Percentiles rank a stretch among this genome's conserved stretches.
phyloP scores from a whole-genome alignment of 345 rosid species.

The Linum lewisii region DNA sequence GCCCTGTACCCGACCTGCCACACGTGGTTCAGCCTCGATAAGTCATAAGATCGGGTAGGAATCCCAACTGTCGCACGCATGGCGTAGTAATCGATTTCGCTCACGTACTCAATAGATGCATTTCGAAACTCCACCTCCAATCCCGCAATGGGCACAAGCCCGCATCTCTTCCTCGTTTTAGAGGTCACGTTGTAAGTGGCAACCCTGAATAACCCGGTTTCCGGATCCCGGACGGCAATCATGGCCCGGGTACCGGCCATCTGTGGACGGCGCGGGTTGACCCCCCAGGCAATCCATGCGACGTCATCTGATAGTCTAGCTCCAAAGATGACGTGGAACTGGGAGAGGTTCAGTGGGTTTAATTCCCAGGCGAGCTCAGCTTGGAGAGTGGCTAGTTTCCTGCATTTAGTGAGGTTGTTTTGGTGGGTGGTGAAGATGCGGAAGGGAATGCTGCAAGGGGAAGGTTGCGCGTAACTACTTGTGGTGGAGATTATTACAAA shows the following conservation, averaged over 20 bases:
- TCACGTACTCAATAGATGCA: not conserved
- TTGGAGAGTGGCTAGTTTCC: conserved; percentile 21
- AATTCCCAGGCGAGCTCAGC: conserved; percentile 30
- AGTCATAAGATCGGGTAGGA: conserved; percentile 17
- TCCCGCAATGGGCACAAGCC: not conserved
- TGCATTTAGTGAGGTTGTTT: not conserved
- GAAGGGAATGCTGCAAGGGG: not conserved
- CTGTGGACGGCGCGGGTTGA: conserved; percentile 31
- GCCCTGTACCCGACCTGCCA: conserved; percentile 41
- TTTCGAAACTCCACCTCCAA: conserved; percentile 1
- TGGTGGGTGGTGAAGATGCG: not conserved
- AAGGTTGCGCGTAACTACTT: not conserved
- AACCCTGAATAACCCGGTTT: not conserved
- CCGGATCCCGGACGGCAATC: conserved; percentile 23
- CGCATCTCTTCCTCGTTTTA: not conserved
- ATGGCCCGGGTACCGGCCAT: conserved; percentile 56
- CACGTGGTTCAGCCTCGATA: conserved; percentile 31
- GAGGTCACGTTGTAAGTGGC: not conserved
- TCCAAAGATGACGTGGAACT: conserved; percentile 27
- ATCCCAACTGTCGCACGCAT: conserved; percentile 25
- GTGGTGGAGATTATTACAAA: not conserved
- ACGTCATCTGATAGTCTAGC: not conserved
- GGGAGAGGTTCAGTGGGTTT: not conserved
- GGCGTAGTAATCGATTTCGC: not conserved
- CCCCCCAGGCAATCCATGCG: conserved; percentile 57